A percentile compares a stretch with the other conserved stretches of the same genome.
Conservation (phyloP, 345 rosid species). For the Eucalyptus erythrocorys region DNA sequence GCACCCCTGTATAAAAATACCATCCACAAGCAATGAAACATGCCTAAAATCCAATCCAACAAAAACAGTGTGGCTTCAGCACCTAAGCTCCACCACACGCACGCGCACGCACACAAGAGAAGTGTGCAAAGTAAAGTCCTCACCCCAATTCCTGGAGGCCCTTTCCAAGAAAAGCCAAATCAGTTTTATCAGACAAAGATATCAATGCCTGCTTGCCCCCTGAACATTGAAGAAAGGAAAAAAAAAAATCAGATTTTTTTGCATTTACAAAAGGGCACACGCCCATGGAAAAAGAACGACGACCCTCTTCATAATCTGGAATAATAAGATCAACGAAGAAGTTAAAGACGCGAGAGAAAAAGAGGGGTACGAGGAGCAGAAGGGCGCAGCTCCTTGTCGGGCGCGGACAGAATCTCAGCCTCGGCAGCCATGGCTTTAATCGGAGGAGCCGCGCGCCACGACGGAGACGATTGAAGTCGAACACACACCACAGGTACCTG, state of each 20-base stretch:
- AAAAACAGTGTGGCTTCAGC: neutral
- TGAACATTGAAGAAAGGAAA: constrained; percentile 1
- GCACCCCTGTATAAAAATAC: neutral
- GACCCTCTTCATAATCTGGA: too few relatives aligned
- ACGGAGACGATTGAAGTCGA: neutral
- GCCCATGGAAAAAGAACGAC: neutral
- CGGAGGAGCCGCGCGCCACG: neutral
- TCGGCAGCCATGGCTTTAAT: neutral
- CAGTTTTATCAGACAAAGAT: constrained; percentile 80
- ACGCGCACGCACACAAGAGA: neutral
- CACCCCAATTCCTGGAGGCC: constrained; percentile 80
- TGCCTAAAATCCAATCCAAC: neutral
- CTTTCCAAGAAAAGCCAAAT: constrained; percentile 51
- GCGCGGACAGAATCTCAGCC: neutral
- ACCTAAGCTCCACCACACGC: neutral
- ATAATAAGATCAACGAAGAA: neutral
- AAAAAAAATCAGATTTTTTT: neutral
- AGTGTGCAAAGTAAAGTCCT: neutral
- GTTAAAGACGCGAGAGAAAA: neutral
- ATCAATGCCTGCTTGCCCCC: constrained; percentile 70
- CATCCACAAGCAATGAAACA: neutral
- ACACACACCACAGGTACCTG: neutral
- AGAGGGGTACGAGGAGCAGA: neutral
- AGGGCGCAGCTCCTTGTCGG: neutral
- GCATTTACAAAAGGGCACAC: neutral